Conservation (phyloP, 2,329 filamentous ascomycete genomes). For the Fusarium solani-melongenae region DNA sequence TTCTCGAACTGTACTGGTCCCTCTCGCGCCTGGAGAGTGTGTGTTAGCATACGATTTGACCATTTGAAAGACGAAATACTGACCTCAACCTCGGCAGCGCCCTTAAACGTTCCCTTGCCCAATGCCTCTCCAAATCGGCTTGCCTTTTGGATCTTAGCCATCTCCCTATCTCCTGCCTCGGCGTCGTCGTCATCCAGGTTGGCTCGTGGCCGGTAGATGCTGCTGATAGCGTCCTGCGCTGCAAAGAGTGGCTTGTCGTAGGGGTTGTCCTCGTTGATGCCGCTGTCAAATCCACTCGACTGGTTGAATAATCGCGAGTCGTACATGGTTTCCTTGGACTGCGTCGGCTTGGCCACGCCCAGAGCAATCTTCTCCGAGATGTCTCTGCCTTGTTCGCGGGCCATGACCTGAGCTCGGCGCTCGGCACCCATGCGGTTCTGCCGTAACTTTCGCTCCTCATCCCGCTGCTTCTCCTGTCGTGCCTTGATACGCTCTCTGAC, state of each 20-base stretch:
- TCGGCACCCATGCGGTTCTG: slow-evolving; percentile 97
- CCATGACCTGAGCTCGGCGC: slow-evolving; percentile 90
- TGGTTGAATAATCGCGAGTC: slow-evolving; percentile 97
- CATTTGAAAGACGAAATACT: slow-evolving; percentile 44
- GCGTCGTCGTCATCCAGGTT: slow-evolving; percentile 82
- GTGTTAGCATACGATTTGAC: slow-evolving; percentile 44
- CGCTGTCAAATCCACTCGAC: slow-evolving; percentile 87
- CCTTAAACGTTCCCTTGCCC: slow-evolving; percentile 91
- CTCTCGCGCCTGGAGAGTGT: slow-evolving; percentile 71
- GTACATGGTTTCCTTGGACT: slow-evolving; percentile 94
- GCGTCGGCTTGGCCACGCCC: slow-evolving; percentile 92
- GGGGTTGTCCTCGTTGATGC: slow-evolving; percentile 96
- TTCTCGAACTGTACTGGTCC: slow-evolving; percentile 98
- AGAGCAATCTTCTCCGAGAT: slow-evolving; percentile 97
- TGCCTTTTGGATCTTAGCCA: slow-evolving; percentile 88
- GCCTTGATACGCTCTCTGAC: slow-evolving; percentile 80
- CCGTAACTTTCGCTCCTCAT: slow-evolving; percentile 88
- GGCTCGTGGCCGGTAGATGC: slow-evolving; percentile 87
- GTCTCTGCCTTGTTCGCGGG: slow-evolving; percentile 93
- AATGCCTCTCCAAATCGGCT: slow-evolving; percentile 87
- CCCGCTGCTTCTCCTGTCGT: slow-evolving; percentile 80
- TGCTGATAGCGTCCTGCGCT: slow-evolving; percentile 92
- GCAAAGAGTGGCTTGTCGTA: slow-evolving; percentile 98
- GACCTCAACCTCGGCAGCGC: slow-evolving; percentile 83
- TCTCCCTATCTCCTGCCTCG: slow-evolving; percentile 81